These are phyloP conservation scores for Gossypium australe DNA, from an alignment of 345 rosid genomes.

Conservation along the genomic window DNA sequence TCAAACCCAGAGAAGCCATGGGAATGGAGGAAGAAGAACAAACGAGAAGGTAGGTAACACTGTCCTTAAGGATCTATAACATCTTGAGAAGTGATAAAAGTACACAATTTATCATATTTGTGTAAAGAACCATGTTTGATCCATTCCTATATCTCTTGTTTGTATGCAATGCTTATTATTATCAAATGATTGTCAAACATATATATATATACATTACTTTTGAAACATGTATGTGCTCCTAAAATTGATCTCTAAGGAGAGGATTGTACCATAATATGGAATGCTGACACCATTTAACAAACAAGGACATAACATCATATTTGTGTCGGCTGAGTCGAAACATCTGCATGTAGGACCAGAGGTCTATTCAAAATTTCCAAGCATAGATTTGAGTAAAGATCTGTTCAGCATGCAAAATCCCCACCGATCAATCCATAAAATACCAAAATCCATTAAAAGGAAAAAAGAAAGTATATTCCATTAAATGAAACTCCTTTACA, in stretches of 20 bases:
- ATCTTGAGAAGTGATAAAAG: not conserved
- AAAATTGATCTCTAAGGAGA: not conserved
- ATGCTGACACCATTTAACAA: not conserved
- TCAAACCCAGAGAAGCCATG: conserved; percentile 12
- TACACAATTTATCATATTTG: too few relatives aligned
- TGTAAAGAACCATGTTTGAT: not conserved
- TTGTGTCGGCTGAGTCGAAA: not conserved
- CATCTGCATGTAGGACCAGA: not conserved
- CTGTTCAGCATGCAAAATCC: not conserved
- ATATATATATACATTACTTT: too few relatives aligned
- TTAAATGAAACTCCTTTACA: not conserved
- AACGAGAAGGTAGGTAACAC: not conserved
- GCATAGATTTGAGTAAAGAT: not conserved
- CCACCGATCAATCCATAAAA: not conserved
- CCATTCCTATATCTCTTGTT: not conserved
- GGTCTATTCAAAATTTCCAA: not conserved
- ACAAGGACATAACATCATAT: not conserved
- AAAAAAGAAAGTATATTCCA: not conserved
- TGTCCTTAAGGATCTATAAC: not conserved
- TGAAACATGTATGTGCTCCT: not conserved
- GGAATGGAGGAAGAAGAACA: conserved; percentile 9
- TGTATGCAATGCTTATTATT: not conserved
- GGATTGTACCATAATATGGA: not conserved
- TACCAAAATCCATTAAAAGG: not conserved
- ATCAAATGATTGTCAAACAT: too few relatives aligned